Conservation (phyloP, 139 green algal genomes). For the Volvox africanus region DNA sequence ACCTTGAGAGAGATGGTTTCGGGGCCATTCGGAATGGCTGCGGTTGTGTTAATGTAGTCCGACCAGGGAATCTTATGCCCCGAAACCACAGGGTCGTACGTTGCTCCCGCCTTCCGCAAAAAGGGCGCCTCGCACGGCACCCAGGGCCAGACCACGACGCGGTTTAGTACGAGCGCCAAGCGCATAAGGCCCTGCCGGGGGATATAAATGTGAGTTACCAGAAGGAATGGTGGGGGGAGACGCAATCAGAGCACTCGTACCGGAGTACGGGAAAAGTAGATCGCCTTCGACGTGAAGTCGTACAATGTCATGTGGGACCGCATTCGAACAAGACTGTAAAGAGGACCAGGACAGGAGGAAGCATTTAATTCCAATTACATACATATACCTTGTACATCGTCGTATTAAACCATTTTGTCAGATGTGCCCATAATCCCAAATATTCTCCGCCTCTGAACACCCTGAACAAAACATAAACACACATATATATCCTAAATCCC, state of each 20-base stretch:
- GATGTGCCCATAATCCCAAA: too few relatives aligned
- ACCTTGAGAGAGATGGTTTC: constrained; percentile 15
- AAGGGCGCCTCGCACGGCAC: constrained; percentile 41
- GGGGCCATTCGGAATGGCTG: neutral
- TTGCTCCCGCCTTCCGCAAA: constrained; percentile 8
- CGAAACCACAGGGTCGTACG: constrained; percentile 14
- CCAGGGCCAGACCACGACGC: constrained; percentile 47
- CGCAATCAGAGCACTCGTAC: neutral
- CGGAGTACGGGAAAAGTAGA: too few relatives aligned
- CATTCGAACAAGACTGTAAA: too few relatives aligned
- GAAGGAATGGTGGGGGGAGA: neutral
- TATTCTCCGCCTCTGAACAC: too few relatives aligned
- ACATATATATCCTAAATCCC: too few relatives aligned
- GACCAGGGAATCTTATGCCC: constrained; percentile 37
- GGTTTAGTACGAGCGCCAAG: constrained; percentile 15
- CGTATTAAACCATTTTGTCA: too few relatives aligned
- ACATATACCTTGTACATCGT: too few relatives aligned
- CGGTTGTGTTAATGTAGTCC: neutral
- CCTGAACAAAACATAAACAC: neutral
- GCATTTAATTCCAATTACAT: too few relatives aligned
- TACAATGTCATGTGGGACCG: neutral
- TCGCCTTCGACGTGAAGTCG: too few relatives aligned
- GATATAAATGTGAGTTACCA: too few relatives aligned
- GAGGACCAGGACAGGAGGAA: too few relatives aligned
- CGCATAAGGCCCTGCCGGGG: constrained; percentile 32